Base-by-base conservation (phyloP, 305 asterid species). In the Withania somnifera region DNA sequence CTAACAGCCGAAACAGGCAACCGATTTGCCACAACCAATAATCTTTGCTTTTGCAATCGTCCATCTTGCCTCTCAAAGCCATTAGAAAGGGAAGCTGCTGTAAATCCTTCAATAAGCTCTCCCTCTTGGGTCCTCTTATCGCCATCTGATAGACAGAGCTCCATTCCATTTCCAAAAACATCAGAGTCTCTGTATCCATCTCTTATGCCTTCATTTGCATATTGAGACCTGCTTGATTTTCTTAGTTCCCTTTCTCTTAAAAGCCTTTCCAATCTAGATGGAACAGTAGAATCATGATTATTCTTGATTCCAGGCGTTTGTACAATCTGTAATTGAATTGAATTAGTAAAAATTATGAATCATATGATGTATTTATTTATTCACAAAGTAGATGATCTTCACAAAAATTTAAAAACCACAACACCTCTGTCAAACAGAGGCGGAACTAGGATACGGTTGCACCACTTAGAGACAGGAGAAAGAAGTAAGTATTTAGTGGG, bases 21-120 rank as follows among this genome's bases (percentile, higher is more conserved):
- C 80, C 98, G 87, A 76, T 94, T 94, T n/a, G 98, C 97, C 78
- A 93, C 97, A 30, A 93, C 98, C 75, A 94, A 82, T 60, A 94
- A 88, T 75, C 94, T 89, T 63, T 93, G 97, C 58, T 88, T 91
- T 20, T 82, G 86, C 76, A 84, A 83, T 58, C 85, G 88, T 28
- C 80, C 87, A 79, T 90, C 94, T 80, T 77, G 90, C 85, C 84
- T 89, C 83, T 90, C 90, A 3, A 9, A 50, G 82, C 82, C 86
- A 66, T 89, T 91, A 68, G 73, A 75, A 8, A 38, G 69, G 71
- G 78, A 38, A 26, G 77, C 82, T 17, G 84, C 83, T 52, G 78
- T 53, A 83, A 83, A 68, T 77, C 91, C 93, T 78, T 87, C 92
- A 15, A 79, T 54, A 13, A 83, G 40, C 77, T 88, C 92, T 22